Percentiles rank a stretch among this genome's conserved stretches.
These are phyloP conservation scores for Cystobasidium onofrii DNA, from an alignment of 768 basidiomycete species.

Conservation along the genomic window DNA sequence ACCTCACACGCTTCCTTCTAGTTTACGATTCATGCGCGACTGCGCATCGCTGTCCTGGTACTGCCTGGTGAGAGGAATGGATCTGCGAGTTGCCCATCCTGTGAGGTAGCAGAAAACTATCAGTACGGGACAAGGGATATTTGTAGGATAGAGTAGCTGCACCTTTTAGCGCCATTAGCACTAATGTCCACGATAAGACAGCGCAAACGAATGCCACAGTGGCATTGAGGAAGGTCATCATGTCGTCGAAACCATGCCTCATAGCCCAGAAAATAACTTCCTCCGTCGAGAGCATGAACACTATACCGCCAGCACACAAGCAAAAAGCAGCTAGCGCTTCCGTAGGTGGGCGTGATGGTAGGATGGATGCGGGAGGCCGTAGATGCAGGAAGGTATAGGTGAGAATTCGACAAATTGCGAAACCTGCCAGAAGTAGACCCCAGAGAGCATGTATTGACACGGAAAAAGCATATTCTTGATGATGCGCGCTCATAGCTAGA, in stretches of 20 bases:
- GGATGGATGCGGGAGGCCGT: constrained; percentile 67
- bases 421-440: constrained; percentile 76
- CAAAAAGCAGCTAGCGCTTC: constrained; percentile 82
- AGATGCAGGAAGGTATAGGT: constrained; percentile 96
- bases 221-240: constrained; percentile 76
- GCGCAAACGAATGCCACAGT: constrained; percentile 78
- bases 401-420: constrained; percentile 67
- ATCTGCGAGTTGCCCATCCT: background rate
- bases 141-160: background rate
- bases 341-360: constrained; percentile 86
- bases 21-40: background rate
- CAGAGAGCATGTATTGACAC: constrained; percentile 85
- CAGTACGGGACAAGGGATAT: background rate
- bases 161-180: constrained; percentile 70
- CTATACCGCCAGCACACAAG: constrained; percentile 75
- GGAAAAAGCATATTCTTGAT: constrained; percentile 85
- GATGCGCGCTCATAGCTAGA: constrained; percentile 84
- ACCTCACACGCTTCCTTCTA: background rate
- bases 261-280: constrained; percentile 87
- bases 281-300: constrained; percentile 83
- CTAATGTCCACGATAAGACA: constrained; percentile 73
- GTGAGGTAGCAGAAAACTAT: background rate
- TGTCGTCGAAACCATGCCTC: constrained; percentile 77
- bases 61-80: background rate
- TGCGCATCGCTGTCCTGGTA: background rate